Conservation (phyloP, 2,329 filamentous ascomycete species). For the Sarocladiaceae sp. region DNA sequence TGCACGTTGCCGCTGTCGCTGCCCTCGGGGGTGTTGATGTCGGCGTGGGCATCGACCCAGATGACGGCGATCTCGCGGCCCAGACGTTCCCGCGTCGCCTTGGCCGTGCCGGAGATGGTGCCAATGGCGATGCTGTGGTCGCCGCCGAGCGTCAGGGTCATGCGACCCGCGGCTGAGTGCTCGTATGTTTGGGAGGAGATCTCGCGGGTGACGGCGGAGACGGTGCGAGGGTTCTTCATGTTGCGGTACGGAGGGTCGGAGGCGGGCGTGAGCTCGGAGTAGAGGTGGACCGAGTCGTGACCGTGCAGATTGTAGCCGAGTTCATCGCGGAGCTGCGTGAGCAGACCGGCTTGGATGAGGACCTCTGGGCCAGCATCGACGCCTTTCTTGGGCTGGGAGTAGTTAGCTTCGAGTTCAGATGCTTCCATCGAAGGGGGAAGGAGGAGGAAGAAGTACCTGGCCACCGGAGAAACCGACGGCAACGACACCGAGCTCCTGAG, state of each 20-base stretch:
- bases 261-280: conserved; percentile 65
- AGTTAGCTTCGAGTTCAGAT: conserved; percentile 9
- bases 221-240: conserved; percentile 91
- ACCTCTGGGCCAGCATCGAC: conserved; percentile 87
- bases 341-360: conserved; percentile 80
- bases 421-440: background rate
- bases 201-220: conserved; percentile 75
- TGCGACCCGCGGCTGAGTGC: conserved; percentile 74
- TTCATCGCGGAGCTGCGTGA: conserved; percentile 75
- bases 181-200: conserved; percentile 82
- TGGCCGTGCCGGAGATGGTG: conserved; percentile 79
- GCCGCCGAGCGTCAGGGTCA: conserved; percentile 88
- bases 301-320: conserved; percentile 84
- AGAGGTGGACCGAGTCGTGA: conserved; percentile 75
- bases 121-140: conserved; percentile 97
- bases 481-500: conserved; percentile 80
- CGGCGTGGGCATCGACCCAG: conserved; percentile 97
- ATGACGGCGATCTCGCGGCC: conserved; percentile 85
- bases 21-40: conserved; percentile 94
- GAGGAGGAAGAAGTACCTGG: conserved; percentile 56
- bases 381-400: conserved; percentile 70
- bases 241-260: conserved; percentile 73
- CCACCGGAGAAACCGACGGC: conserved; percentile 95
- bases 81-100: conserved; percentile 77
- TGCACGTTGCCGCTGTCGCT: conserved; percentile 91